Evolutionary conservation across 164 flowering plant genomes (phyloP).

Genomic region (Cinnamomum chago): DNA sequence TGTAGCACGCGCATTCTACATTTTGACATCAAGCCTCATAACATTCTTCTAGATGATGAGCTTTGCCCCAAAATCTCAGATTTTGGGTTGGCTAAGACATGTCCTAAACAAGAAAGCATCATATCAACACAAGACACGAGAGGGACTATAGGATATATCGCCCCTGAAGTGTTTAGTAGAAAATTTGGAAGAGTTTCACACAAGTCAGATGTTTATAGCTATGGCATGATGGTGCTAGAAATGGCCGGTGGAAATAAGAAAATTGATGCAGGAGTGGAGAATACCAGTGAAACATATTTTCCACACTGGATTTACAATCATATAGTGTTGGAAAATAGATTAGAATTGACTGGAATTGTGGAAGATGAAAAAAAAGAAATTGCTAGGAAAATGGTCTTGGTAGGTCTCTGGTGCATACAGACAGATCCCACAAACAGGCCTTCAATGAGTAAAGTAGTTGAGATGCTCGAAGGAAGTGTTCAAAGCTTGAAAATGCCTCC

Average conservation of each 20-base stretch:
- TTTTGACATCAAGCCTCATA: conserved; percentile 15
- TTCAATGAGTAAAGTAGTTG: background rate
- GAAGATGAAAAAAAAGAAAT: background rate
- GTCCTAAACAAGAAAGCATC: background rate
- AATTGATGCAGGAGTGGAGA: background rate
- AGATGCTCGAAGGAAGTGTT: conserved; percentile 7
- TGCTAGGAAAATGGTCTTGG: background rate
- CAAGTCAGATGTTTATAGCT: too few species aligned
- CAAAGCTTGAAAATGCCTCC: background rate
- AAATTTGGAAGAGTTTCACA: too few species aligned
- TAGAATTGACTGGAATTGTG: background rate
- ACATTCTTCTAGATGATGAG: conserved; percentile 7
- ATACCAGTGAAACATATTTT: conserved; percentile 5
- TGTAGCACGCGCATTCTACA: conserved; percentile 14
- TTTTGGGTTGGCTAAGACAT: conserved; percentile 12
- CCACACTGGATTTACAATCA: conserved; percentile 5
- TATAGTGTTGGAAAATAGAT: background rate
- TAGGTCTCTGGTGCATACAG: conserved; percentile 8
- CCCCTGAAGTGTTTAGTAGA: too few species aligned
- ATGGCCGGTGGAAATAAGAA: background rate
- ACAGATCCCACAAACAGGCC: background rate
- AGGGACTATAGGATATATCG: conserved; percentile 1
- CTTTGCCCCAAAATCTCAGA: conserved; percentile 13
- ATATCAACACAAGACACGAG: background rate
- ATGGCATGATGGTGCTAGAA: too few species aligned